Percentiles rank a stretch among this genome's conserved stretches.
Evolutionary conservation across 208 protist genomes (phyloP).

Genomic region (Acanthamoeba castellanii): DNA sequence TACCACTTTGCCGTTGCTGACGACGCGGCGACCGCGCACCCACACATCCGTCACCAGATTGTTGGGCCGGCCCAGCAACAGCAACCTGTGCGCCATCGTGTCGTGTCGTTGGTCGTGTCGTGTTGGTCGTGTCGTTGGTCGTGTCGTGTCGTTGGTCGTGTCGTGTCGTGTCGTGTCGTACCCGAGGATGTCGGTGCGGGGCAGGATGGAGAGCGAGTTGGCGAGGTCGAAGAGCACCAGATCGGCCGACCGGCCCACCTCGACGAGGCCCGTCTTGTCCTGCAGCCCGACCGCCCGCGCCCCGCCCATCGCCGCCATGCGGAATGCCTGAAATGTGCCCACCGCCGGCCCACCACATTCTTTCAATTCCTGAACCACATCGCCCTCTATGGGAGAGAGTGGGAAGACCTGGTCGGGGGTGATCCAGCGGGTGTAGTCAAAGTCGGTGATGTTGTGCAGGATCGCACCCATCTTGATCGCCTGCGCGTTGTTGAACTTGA

Average conservation of each 20-base stretch:
- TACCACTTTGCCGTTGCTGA: not conserved
- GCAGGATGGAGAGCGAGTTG: slow-evolving; percentile 29
- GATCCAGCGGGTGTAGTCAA: slow-evolving; percentile 16
- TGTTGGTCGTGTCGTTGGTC: too few relatives aligned
- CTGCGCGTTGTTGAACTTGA: not conserved
- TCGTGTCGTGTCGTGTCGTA: not conserved
- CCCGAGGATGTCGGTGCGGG: slow-evolving; percentile 44
- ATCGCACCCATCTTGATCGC: slow-evolving; percentile 56
- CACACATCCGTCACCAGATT: slow-evolving; percentile 15
- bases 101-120: too few relatives aligned
- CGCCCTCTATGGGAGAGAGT: too few relatives aligned
- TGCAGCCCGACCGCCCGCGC: slow-evolving; percentile 23
- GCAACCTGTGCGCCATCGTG: not conserved
- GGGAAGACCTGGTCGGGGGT: not conserved
- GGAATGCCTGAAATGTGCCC: not conserved
- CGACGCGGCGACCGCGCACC: not conserved
- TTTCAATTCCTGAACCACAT: too few relatives aligned
- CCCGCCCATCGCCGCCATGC: not conserved
- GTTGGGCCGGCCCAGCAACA: not conserved
- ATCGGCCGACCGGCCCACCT: not conserved
- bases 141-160: too few relatives aligned
- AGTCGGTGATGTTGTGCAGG: slow-evolving; percentile 67
- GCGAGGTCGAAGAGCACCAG: slow-evolving; percentile 54
- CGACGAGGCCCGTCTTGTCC: slow-evolving; percentile 30
- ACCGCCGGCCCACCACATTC: too few relatives aligned